These are phyloP conservation scores for Trichoderma endophyticum DNA, from an alignment of 2,329 filamentous ascomycete genomes.

Conservation along the genomic window DNA sequence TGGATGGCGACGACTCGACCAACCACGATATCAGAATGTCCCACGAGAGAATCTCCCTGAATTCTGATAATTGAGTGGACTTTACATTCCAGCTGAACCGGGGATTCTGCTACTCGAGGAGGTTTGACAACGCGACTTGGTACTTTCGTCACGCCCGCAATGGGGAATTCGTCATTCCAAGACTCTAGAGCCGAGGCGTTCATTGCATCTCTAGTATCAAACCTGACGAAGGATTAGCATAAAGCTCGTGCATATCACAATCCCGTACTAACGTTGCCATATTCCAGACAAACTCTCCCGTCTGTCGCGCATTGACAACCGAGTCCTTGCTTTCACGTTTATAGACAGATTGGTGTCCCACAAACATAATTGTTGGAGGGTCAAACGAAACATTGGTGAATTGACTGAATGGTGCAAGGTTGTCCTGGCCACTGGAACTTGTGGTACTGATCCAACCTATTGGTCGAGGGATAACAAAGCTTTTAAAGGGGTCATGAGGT, in stretches of 20 bases:
- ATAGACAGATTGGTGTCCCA: background rate
- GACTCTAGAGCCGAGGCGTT: background rate
- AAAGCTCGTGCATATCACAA: background rate
- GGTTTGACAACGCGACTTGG: background rate
- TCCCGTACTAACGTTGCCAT: background rate
- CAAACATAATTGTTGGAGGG: background rate
- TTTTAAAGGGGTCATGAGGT: background rate
- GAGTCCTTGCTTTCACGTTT: background rate
- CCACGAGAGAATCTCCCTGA: background rate
- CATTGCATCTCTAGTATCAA: background rate
- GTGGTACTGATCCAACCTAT: background rate
- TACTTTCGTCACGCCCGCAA: background rate
- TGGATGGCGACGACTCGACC: background rate
- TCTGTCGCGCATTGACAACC: background rate
- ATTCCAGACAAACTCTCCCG: background rate
- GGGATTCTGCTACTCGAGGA: background rate
- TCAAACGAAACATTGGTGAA: background rate
- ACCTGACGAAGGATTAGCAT: background rate
- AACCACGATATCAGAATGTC: background rate
- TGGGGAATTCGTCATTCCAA: background rate
- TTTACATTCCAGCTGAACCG: background rate
- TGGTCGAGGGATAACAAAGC: background rate
- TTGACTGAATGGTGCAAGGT: background rate
- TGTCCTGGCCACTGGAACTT: background rate
- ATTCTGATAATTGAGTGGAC: background rate